Base-by-base conservation (phyloP, 2,329 filamentous ascomycete genomes). In the Apiospora kogelbergensis region DNA sequence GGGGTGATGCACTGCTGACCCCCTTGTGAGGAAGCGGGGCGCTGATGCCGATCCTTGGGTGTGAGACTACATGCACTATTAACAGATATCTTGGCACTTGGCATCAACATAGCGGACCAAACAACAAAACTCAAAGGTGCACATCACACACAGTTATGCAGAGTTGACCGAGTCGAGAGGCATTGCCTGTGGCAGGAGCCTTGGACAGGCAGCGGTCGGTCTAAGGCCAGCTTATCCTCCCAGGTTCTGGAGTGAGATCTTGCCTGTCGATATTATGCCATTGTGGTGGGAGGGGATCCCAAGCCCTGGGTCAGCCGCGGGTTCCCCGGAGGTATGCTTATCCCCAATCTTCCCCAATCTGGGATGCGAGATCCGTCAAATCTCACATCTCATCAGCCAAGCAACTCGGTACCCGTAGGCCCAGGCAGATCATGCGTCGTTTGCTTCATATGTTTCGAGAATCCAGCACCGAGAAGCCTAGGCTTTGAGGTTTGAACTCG, bases 381-480 rank as follows among this genome's bases (percentile, higher is more conserved):
- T 60, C 53, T 60, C 53, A 60, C 30, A 60, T 60, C 26, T n/a
- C 33, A 13, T 15, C 26, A 57, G 48, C 30, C 20, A 60, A 60
- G 53, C 33, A 60, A 30, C 53, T 60, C 53, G 53, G 53, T 17
- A 37, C 26, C 30, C 53, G 30, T 60, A 30, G 26, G 53, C 53
- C 53, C 53, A 60, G 26, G 30, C 30, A 37, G 17, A 60, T 22
- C 53, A 60, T 17, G 53, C 26, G 26, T 17, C 10, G 53, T 60
- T 60, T 60, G 53, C 53, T n/a, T 60, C 53, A 37, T 57, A 57
- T 60, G 53, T 60, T 60, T 60, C 53, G 53, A 60, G 53, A 33
- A n/a, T 13, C n/a, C 17, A 6, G 53, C 30, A 37, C 7, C 40
- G 17, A 42, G 7, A n/a, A 17, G 53, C 26, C 53, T 37, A 10